These are phyloP conservation scores for Beta macrorhiza DNA, from an alignment of 179 eudicot genomes.

Conservation along the genomic window DNA sequence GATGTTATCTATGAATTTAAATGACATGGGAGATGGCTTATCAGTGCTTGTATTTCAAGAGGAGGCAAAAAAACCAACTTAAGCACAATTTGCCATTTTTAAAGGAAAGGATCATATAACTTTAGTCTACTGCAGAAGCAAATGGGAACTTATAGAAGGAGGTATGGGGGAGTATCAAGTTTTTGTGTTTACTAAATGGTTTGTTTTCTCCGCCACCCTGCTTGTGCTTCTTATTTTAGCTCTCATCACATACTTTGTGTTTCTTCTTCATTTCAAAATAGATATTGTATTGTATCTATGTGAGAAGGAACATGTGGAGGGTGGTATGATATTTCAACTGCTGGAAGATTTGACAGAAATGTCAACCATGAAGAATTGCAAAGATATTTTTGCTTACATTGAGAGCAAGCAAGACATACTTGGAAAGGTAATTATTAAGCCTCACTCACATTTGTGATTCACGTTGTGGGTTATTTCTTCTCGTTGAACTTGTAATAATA, in stretches of 20 bases:
- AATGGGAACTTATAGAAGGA: neutral
- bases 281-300: slow-evolving; percentile 95
- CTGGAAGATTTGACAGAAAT: slow-evolving; percentile 99
- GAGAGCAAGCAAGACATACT: slow-evolving; percentile 97
- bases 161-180: neutral
- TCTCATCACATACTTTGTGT: slow-evolving; percentile 4
- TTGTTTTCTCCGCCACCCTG: neutral
- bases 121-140: neutral
- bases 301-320: slow-evolving; percentile 97
- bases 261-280: slow-evolving; percentile 25
- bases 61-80: neutral
- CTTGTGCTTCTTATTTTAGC: neutral
- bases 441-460: slow-evolving; percentile 7
- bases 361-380: slow-evolving; percentile 98
- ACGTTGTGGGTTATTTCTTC: neutral
- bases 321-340: slow-evolving; percentile 98
- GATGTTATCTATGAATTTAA: neutral
- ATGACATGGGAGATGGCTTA: neutral
- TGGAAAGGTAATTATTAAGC: slow-evolving; percentile 64
- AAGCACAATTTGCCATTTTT: neutral
- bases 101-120: neutral
- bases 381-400: slow-evolving; percentile 91
- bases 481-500: neutral
- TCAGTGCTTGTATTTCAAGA: neutral
- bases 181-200: neutral